Evolutionary conservation across 2,329 filamentous ascomycete genomes (phyloP).

Genomic region (Acarospora socialis): DNA sequence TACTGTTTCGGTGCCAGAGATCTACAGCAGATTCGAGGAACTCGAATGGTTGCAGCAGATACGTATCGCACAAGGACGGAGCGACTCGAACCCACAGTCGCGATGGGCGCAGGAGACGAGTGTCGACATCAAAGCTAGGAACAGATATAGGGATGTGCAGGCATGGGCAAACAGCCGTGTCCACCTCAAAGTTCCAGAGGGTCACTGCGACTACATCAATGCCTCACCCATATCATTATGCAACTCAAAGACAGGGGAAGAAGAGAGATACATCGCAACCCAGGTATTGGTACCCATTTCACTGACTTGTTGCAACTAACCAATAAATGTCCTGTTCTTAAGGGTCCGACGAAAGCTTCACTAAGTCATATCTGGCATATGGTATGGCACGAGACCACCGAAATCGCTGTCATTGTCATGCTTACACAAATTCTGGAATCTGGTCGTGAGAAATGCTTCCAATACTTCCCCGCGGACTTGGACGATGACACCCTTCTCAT

Average conservation of each 20-base stretch:
- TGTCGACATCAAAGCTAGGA: slow-evolving; percentile 46
- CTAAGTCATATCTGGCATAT: slow-evolving; percentile 87
- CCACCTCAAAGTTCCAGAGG: slow-evolving; percentile 61
- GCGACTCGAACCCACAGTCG: slow-evolving; percentile 33
- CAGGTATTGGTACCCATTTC: too few relatives aligned
- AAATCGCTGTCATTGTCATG: slow-evolving; percentile 79
- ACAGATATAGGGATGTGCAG: slow-evolving; percentile 81
- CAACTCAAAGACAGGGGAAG: slow-evolving; percentile 32
- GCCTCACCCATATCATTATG: slow-evolving; percentile 55
- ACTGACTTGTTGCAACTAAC: slow-evolving; percentile 5
- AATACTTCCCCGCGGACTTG: slow-evolving; percentile 60
- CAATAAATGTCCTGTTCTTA: slow-evolving; percentile 8
- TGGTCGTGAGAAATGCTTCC: slow-evolving; percentile 68
- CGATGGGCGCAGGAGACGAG: slow-evolving; percentile 45
- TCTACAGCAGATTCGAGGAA: slow-evolving; percentile 45
- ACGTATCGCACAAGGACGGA: slow-evolving; percentile 34
- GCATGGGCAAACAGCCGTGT: slow-evolving; percentile 81
- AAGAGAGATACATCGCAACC: slow-evolving; percentile 69
- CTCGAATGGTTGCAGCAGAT: slow-evolving; percentile 46
- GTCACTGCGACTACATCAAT: slow-evolving; percentile 66
- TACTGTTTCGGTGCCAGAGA: slow-evolving; percentile 28
- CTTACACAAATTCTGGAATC: slow-evolving; percentile 78
- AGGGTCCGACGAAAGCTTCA: slow-evolving; percentile 66
- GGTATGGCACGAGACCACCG: slow-evolving; percentile 66
- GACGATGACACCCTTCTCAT: slow-evolving; percentile 23